Base-by-base conservation (phyloP, 1,139 yeast species). In the Candida pseudoviswanathii region DNA sequence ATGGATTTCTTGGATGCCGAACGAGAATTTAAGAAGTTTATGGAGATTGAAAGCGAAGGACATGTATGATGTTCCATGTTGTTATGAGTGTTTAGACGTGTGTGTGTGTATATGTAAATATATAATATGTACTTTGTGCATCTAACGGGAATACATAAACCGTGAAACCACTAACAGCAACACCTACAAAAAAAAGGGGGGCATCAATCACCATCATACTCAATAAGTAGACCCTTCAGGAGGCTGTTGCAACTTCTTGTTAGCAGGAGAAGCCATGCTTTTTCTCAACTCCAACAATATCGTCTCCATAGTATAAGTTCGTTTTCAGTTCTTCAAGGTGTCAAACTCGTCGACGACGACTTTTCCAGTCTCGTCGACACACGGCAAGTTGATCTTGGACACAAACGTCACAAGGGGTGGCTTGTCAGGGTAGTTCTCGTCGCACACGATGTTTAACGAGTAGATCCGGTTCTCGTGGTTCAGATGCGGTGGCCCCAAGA, bases 401-500 rank as follows among this genome's bases (percentile, higher is more conserved):
- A 88, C 73, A 63, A 95, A 95, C 55, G 74, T 78, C 38, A 94
- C 94, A 39, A 68, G 67, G 11, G 99, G 99, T 2, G 99, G 97
- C 58, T 79, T 69, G 53, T 89, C 96, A 1, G 99, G 99, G 65
- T 95, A 95, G 16, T 78, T 73, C 10, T 83, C 84, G 29, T 92
- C 97, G 65, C 98, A 94, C 54, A 82, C 83, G 48, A 94, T 84
- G 47, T 82, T 84, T 51, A 94, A 75, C 29, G 91, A 86, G 68
- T 94, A 94, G 56, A 94, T 95, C 61, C 99, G 80, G 68, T 94
- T 95, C 67, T 94, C 98, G 65, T 92, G 97, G 29, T 82, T 81
- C 44, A 96, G 86, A 61, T 92, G 97, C 33, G 99, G 99, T 3
- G 99, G 99, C 0, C 99, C 99, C 56, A 94, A 76, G 45, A 92